These are phyloP conservation scores for Capsella rubella DNA, from an alignment of 441 rosid species.

Conservation along the genomic window DNA sequence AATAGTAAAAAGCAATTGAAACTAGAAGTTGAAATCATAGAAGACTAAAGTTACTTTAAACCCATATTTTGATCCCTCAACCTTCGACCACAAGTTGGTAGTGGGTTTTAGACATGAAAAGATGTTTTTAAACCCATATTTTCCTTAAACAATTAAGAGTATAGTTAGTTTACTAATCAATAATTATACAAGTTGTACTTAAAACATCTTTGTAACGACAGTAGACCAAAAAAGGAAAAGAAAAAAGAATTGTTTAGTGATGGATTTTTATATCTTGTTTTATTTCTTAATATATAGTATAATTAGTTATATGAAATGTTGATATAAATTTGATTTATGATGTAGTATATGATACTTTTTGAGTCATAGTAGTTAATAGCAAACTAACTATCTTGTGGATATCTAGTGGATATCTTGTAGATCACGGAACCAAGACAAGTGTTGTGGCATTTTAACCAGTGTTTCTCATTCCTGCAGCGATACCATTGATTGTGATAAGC, in stretches of 20 bases:
- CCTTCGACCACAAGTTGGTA: conserved; percentile 29
- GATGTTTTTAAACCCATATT: background rate
- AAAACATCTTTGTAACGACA: background rate
- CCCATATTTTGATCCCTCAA: conserved; percentile 2
- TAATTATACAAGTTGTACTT: background rate
- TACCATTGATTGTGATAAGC: conserved; percentile 88
- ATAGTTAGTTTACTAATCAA: background rate
- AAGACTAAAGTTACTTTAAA: conserved; percentile 34
- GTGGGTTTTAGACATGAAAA: conserved; percentile 30
- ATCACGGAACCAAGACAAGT: background rate
- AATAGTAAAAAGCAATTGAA: conserved; percentile 27
- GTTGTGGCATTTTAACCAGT: conserved; percentile 56
- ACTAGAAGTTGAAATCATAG: conserved; percentile 7
- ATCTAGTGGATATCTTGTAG: background rate
- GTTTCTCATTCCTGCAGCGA: conserved; percentile 96
- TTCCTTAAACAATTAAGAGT: background rate
- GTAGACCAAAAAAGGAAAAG: background rate
- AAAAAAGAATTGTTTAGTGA: background rate
- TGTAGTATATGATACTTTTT: no score
- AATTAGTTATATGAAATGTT: no score
- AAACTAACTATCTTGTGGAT: no score
- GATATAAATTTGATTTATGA: no score
- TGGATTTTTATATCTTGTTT: no score
- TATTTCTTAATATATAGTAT: no score
- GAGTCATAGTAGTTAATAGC: background rate